Percentiles rank a stretch among this genome's conserved stretches.
Conservation (phyloP, 805 yeast genomes). For the Lachancea lanzarotensis region DNA sequence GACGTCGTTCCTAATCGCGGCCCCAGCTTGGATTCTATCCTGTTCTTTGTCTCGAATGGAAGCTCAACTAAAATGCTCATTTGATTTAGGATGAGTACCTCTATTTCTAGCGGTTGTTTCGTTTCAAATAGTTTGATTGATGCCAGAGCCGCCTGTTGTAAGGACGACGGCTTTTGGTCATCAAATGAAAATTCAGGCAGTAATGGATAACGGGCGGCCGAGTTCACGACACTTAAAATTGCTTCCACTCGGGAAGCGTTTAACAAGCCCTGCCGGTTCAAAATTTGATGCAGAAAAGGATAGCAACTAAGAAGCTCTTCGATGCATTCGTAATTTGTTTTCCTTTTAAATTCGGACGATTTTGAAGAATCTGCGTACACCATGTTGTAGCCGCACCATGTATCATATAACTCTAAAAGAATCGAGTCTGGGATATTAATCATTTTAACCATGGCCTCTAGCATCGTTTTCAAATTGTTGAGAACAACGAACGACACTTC, state of each 20-base stretch:
- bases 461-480: conserved; percentile 48
- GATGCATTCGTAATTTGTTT: conserved; percentile 53
- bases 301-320: conserved; percentile 50
- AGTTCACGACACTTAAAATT: conserved; percentile 53
- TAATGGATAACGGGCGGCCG: conserved; percentile 67
- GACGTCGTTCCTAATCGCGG: conserved; percentile 28
- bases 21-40: conserved; percentile 50
- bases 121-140: conserved; percentile 36
- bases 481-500: conserved; percentile 41
- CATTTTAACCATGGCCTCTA: conserved; percentile 40
- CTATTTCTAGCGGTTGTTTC: conserved; percentile 33
- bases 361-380: conserved; percentile 38
- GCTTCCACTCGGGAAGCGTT: conserved; percentile 36
- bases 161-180: conserved; percentile 46
- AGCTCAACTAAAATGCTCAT: conserved; percentile 46
- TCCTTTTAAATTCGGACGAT: conserved; percentile 19
- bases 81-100: conserved; percentile 46
- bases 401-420: conserved; percentile 39
- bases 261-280: conserved; percentile 29
- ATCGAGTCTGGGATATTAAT: conserved; percentile 22
- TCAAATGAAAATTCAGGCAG: conserved; percentile 55
- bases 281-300: conserved; percentile 39
- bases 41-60: conserved; percentile 55
- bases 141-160: conserved; percentile 55
- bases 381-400: conserved; percentile 44